A percentile compares a stretch with the other conserved stretches of the same genome.
Evolutionary conservation across 1,284 basidiomycete genomes (phyloP).

Genomic region (Ustilago lituana): DNA sequence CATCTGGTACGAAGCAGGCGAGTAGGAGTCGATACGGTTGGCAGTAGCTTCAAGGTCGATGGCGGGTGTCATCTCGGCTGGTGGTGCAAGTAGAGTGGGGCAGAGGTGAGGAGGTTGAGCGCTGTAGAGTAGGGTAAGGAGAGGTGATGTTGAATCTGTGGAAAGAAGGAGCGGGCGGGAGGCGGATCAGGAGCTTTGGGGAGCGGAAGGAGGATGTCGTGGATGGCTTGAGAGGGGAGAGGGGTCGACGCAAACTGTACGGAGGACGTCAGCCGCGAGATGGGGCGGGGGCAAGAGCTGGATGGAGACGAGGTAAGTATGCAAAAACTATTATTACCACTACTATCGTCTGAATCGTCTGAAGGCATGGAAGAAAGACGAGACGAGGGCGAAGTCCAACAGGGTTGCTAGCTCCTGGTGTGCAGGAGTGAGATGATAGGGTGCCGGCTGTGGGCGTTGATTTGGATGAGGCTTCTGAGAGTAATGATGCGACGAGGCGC

Average conservation of each 20-base stretch:
- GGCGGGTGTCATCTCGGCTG: slow-evolving; percentile 52
- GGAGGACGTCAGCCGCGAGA: slow-evolving; percentile 15
- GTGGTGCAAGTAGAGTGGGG: slow-evolving; percentile 50
- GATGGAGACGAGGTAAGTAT: slow-evolving; percentile 17
- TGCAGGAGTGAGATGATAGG: slow-evolving; percentile 33
- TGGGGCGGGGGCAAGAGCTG: background rate
- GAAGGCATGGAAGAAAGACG: slow-evolving; percentile 53
- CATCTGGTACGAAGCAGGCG: slow-evolving; percentile 20
- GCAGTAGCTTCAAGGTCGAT: slow-evolving; percentile 46
- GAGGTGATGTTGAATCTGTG: slow-evolving; percentile 28
- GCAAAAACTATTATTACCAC: slow-evolving; percentile 47
- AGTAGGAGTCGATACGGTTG: slow-evolving; percentile 41
- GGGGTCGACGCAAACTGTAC: slow-evolving; percentile 5
- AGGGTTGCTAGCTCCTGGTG: slow-evolving; percentile 51
- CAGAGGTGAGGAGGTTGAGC: slow-evolving; percentile 44
- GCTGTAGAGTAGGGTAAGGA: slow-evolving; percentile 22
- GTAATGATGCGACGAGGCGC: slow-evolving; percentile 2
- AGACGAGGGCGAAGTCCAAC: slow-evolving; percentile 34
- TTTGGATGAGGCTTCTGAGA: background rate
- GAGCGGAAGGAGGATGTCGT: slow-evolving; percentile 42
- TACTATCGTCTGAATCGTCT: slow-evolving; percentile 59
- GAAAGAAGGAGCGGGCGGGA: slow-evolving; percentile 7
- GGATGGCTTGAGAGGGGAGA: slow-evolving; percentile 23
- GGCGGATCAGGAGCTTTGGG: slow-evolving; percentile 53
- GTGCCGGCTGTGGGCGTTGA: slow-evolving; percentile 35